phyloP scores from a whole-genome alignment of 2,329 filamentous ascomycete species.

The Sphaerulina populicola region DNA sequence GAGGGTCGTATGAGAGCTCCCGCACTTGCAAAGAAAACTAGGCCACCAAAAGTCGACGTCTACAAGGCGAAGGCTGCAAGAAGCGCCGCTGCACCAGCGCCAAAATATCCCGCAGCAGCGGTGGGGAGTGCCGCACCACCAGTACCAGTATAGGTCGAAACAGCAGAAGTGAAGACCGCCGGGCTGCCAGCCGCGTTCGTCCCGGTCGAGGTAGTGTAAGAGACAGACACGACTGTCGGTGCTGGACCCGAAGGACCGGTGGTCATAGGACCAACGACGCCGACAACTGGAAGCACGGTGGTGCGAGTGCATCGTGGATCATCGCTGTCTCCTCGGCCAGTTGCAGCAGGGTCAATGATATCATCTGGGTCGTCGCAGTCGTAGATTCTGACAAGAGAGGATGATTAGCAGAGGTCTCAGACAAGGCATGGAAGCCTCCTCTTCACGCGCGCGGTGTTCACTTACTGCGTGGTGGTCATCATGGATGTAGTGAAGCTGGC shows the following conservation, averaged over 20 bases:
- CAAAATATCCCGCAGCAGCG: not conserved
- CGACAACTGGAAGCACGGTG: not conserved
- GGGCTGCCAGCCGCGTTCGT: not conserved
- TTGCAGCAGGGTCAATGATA: not conserved
- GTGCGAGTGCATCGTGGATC: constrained; percentile 3
- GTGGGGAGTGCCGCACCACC: constrained; percentile 2
- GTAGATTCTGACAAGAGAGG: not conserved
- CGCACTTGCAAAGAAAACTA: not conserved
- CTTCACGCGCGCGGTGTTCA: no score
- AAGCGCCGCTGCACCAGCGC: constrained; percentile 6
- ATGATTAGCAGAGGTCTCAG: no score
- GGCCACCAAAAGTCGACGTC: not conserved
- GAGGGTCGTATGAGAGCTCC: not conserved
- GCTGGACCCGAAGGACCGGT: not conserved
- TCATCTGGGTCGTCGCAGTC: not conserved
- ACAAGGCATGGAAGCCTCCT: no score
- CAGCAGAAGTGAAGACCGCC: not conserved
- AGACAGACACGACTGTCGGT: constrained; percentile 1
- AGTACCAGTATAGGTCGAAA: not conserved
- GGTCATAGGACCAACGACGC: not conserved
- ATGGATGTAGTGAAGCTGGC: not conserved
- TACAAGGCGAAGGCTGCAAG: constrained; percentile 5
- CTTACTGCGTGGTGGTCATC: not conserved
- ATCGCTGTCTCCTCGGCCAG: not conserved
- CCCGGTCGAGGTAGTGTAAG: not conserved